Conservation (phyloP, 805 yeast species). For the Candida cerambycidarum region DNA sequence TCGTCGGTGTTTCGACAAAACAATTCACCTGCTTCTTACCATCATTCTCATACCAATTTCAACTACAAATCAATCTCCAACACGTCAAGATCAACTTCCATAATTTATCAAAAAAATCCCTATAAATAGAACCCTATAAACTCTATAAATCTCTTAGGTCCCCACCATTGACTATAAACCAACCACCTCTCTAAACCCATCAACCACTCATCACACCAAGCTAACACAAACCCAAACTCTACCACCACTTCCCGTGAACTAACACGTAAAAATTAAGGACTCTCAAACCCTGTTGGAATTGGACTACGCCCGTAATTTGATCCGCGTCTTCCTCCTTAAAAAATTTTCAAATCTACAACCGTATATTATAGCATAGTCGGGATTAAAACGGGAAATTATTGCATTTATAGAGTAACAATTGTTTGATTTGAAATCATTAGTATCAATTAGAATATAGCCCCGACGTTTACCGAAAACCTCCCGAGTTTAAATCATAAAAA, state of each 20-base stretch:
- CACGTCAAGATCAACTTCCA: background rate
- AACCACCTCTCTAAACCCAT: no score
- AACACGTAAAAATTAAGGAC: background rate
- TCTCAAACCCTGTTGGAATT: background rate
- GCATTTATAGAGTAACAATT: conserved; percentile 1
- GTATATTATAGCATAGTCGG: background rate
- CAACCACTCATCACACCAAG: no score
- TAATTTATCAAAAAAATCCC: no score
- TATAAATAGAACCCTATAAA: no score
- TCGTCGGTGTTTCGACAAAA: background rate
- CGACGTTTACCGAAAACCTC: background rate
- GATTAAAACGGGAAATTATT: background rate
- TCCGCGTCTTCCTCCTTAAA: conserved; percentile 8
- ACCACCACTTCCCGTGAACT: background rate
- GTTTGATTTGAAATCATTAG: background rate
- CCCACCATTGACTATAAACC: background rate
- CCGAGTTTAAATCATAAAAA: background rate
- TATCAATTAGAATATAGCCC: background rate
- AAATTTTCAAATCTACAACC: conserved; percentile 4
- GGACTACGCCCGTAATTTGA: conserved; percentile 5
- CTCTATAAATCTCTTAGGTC: no score
- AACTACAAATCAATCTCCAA: background rate
- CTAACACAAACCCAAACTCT: no score
- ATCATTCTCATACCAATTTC: background rate
- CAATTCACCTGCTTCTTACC: background rate